These are phyloP conservation scores for Tetradesmus lagerheimii DNA, from an alignment of 139 green algal genomes.

Conservation along the genomic window DNA sequence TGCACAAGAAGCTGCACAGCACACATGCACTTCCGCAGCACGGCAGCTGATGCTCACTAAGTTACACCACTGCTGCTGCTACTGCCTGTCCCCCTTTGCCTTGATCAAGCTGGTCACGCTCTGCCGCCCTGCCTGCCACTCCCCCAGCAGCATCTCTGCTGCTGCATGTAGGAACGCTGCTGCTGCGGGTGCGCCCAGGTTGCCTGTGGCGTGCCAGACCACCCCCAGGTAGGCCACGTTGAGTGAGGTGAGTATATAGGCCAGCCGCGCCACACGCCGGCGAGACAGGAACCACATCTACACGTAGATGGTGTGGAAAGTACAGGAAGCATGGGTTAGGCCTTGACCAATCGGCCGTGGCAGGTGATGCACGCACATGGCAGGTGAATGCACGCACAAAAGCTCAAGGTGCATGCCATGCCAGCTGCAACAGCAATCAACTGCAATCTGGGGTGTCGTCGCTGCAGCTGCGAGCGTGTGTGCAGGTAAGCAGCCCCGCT, in stretches of 20 bases:
- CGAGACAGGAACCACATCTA: conserved; percentile 48
- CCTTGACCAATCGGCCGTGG: too few species aligned
- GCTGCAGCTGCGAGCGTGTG: not conserved
- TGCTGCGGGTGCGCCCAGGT: conserved; percentile 45
- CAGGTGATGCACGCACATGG: too few species aligned
- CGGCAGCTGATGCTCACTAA: too few species aligned
- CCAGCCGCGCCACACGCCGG: conserved; percentile 33
- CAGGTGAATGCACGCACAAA: too few species aligned
- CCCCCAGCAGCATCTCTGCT: conserved; percentile 39
- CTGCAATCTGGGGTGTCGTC: too few species aligned
- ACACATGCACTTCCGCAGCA: too few species aligned
- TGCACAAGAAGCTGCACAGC: too few species aligned
- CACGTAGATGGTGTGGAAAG: not conserved
- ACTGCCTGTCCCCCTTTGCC: not conserved
- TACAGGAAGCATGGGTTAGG: too few species aligned
- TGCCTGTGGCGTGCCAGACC: conserved; percentile 47
- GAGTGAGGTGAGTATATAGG: conserved; percentile 46
- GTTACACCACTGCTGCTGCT: not conserved
- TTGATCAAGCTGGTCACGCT: not conserved
- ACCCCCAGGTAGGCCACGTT: conserved; percentile 45
- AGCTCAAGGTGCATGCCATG: too few species aligned
- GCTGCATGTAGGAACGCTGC: conserved; percentile 43
- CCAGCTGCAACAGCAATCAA: too few species aligned
- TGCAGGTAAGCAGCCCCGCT: not conserved
- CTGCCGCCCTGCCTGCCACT: not conserved